phyloP scores from a whole-genome alignment of 768 basidiomycete genomes.

The Tremella yokohamensis region DNA sequence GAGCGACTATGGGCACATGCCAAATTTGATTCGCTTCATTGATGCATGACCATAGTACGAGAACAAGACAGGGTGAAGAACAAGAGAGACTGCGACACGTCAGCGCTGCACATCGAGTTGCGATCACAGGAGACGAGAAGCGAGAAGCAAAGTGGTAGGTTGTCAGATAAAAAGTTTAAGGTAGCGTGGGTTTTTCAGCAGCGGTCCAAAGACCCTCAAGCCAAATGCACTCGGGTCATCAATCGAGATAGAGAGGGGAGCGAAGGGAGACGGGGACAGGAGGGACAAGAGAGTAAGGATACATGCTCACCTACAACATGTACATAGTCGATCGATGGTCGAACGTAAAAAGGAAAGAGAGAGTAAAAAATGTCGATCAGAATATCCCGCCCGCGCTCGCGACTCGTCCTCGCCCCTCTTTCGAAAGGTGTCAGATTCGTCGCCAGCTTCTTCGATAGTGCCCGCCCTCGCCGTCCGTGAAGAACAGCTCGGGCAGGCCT shows the following conservation, averaged over 20 bases:
- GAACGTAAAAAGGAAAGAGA: slow-evolving; percentile 9
- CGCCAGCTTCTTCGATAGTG: slow-evolving; percentile 50
- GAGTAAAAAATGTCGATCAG: slow-evolving; percentile 42
- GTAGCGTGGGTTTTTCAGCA: slow-evolving; percentile 50
- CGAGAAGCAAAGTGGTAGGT: not conserved
- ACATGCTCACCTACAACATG: slow-evolving; percentile 44
- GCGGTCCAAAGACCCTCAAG: slow-evolving; percentile 39
- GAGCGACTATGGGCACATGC: not conserved
- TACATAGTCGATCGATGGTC: slow-evolving; percentile 5
- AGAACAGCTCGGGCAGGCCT: slow-evolving; percentile 4
- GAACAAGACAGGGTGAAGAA: not conserved
- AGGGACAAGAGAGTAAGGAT: slow-evolving; percentile 12
- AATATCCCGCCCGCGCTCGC: slow-evolving; percentile 46
- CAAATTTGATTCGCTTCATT: no score
- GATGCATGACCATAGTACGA: not conserved
- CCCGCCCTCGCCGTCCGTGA: not conserved
- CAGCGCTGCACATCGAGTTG: not conserved
- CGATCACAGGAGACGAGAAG: not conserved
- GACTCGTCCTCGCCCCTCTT: slow-evolving; percentile 16
- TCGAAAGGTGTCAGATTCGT: slow-evolving; percentile 18
- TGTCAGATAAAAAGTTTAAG: slow-evolving; percentile 35
- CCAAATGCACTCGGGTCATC: slow-evolving; percentile 51
- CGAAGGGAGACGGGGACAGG: not conserved
- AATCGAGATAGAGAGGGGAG: slow-evolving; percentile 2
- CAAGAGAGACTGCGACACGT: not conserved